Evolutionary conservation across 1,139 yeast genomes (phyloP), one percentile per base, ranked within the genome.

Genomic region (Pichia sp.): DNA sequence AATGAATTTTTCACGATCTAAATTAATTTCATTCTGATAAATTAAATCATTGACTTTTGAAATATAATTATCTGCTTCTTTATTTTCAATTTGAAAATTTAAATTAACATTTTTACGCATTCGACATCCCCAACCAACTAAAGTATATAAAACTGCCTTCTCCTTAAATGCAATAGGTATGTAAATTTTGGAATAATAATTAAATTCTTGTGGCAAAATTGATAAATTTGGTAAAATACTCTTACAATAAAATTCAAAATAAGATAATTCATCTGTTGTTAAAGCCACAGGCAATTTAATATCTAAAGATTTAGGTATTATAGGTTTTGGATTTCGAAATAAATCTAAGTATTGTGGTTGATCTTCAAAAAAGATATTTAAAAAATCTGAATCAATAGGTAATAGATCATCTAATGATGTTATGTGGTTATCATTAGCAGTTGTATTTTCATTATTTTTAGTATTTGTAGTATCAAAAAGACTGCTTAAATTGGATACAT

Each of bases 111-210:
- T 48, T 46, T 52, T 53, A 25, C 45, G 36, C 42, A 45, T 45
- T 27, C 46, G 47, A 31, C 59, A 60, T 0, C 64, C 64, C 65
- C 68, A 64, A 4, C 60, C 54, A 10, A 64, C 52, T 27, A 64
- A 40, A 6, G 63, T 53, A 35, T 59, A 57, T 13, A 64, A 43
- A 4, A 63, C 61, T 1, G 61, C 49, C 37, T 53, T 51, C 25
- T 62, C 61, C 34, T 52, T 52, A 28, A 62, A 51, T 1, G 68
- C 67, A 49, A 63, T 51, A 2, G 68, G 65, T 6, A 65, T 48
- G 43, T 59, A 61, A n/a, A 63, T 52, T 31, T 55, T 59, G 8
- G 61, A 50, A 42, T 61, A 64, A 40, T 59, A 57, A 39, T 64
- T 64, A 27, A 52, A 50, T 31, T 61, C 56, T 38, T 60, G 60